These are phyloP conservation scores for Gossypium trilobum DNA, from an alignment of 441 rosid species.

Conservation along the genomic window DNA sequence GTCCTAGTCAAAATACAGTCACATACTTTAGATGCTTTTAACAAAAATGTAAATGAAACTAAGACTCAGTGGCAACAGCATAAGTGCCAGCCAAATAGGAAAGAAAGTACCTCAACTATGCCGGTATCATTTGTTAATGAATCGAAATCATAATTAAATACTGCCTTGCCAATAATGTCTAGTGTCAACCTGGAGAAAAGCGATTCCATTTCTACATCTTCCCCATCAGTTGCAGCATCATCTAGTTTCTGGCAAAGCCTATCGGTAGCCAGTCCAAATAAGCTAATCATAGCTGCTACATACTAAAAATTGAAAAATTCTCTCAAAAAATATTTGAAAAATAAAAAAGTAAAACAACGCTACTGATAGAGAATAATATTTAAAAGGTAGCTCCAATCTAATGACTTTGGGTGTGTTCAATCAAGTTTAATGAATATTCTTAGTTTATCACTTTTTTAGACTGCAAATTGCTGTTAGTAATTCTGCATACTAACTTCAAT, in stretches of 20 bases:
- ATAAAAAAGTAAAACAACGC: neutral
- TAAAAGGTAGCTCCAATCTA: neutral
- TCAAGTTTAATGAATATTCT: neutral
- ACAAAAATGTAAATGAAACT: conserved; percentile 4
- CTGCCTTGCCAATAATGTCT: conserved; percentile 92
- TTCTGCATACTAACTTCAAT: neutral
- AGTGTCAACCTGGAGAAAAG: conserved; percentile 90
- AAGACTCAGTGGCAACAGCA: neutral
- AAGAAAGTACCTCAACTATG: conserved; percentile 66
- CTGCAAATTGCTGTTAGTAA: neutral
- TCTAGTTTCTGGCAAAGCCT: conserved; percentile 85
- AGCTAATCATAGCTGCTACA: conserved; percentile 82
- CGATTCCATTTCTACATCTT: conserved; percentile 92
- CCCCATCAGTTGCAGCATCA: conserved; percentile 65
- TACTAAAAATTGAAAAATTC: conserved; percentile 38
- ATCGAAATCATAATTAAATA: conserved; percentile 89
- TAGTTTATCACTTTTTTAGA: neutral
- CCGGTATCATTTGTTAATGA: conserved; percentile 87
- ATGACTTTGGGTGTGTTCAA: neutral
- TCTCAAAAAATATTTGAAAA: too few species aligned
- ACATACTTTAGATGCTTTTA: conserved; percentile 7
- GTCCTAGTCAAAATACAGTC: conserved; percentile 15
- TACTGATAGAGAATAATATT: neutral
- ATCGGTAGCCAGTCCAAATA: conserved; percentile 83
- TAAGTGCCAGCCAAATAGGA: neutral